These are phyloP conservation scores for Larix kaempferi DNA, from an alignment of 75 land plant genomes.

Conservation along the genomic window DNA sequence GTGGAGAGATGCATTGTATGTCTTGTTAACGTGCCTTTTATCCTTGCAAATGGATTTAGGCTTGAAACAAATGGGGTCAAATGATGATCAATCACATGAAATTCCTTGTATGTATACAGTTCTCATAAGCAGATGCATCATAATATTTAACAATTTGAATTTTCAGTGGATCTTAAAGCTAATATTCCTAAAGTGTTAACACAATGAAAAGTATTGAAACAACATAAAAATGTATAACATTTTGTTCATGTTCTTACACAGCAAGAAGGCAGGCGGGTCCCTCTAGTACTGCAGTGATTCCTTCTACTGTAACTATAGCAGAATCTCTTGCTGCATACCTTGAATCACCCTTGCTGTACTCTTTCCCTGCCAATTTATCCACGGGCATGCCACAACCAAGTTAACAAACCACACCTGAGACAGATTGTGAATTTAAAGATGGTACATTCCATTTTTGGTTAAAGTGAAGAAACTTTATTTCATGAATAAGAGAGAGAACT, in stretches of 20 bases:
- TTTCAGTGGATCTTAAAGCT: conserved; percentile 1
- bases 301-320: conserved; percentile 68
- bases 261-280: conserved; percentile 86
- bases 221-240: not conserved
- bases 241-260: conserved; percentile 42
- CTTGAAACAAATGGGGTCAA: not conserved
- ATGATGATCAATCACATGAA: not conserved
- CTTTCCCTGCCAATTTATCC: conserved; percentile 72
- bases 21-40: not conserved
- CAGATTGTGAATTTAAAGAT: not conserved
- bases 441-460: not conserved
- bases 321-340: conserved; percentile 83
- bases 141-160: not conserved
- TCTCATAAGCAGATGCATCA: conserved; percentile 34
- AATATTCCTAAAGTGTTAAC: not conserved
- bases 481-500: conserved; percentile 24
- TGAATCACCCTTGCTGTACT: conserved; percentile 95
- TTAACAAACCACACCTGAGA: not conserved
- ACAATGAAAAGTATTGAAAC: not conserved
- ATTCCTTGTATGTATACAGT: not conserved
- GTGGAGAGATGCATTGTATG: too few relatives aligned
- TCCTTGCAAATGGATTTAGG: not conserved
- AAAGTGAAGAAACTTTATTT: not conserved
- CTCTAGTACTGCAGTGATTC: conserved; percentile 73
- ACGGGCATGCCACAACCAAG: not conserved